A percentile compares a stretch with the other conserved stretches of the same genome.
phyloP scores from a whole-genome alignment of 495 filamentous ascomycete genomes.

The Elaphomyces granulatus region DNA sequence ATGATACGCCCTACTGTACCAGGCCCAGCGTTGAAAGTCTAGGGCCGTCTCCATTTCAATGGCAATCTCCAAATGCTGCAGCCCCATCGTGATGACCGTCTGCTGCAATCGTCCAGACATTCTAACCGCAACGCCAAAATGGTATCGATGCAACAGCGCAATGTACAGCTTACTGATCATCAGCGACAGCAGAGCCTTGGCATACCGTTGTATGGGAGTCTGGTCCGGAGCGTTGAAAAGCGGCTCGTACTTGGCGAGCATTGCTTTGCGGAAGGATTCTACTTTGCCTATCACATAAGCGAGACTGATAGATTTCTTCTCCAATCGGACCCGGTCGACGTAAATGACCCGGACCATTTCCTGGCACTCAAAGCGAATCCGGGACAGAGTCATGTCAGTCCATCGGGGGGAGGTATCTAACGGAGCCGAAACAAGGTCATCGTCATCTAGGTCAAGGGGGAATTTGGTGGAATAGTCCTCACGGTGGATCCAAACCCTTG shows the following conservation, averaged over 20 bases:
- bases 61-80: constrained; percentile 17
- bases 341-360: constrained; percentile 57
- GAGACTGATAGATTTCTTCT: constrained; percentile 36
- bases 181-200: constrained; percentile 44
- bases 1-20: constrained; percentile 33
- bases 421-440: constrained; percentile 33
- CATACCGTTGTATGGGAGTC: constrained; percentile 37
- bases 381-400: constrained; percentile 50
- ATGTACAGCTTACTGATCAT: constrained; percentile 47
- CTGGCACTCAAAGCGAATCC: constrained; percentile 56
- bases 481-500: constrained; percentile 48
- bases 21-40: constrained; percentile 29
- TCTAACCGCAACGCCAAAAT: constrained; percentile 18
- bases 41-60: constrained; percentile 29
- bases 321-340: constrained; percentile 46
- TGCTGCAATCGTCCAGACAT: constrained; percentile 18
- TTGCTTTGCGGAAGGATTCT: constrained; percentile 41
- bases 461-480: constrained; percentile 44
- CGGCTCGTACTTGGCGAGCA: constrained; percentile 45
- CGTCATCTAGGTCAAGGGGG: constrained; percentile 46
- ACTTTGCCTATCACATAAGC: constrained; percentile 29
- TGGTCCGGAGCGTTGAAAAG: constrained; percentile 42
- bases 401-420: constrained; percentile 29
- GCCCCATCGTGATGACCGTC: constrained; percentile 17
- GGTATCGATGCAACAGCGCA: constrained; percentile 51